Base-by-base conservation (phyloP, 2,329 filamentous ascomycete species). In the Triangularia verruculosa region DNA sequence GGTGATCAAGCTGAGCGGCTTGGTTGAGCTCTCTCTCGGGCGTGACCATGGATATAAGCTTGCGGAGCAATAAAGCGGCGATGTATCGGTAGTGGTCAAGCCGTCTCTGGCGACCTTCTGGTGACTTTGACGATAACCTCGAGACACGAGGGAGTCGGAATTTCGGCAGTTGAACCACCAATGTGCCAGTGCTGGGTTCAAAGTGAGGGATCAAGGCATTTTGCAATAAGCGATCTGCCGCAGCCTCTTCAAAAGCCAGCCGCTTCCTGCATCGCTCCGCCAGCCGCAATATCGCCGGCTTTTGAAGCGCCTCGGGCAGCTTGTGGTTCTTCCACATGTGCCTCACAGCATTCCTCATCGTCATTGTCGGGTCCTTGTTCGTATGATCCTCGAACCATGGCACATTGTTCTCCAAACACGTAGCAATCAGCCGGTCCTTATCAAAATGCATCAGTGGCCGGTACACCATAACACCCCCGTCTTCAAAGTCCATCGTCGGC, bases 351-450 rank as follows among this genome's bases (percentile, higher is more conserved):
- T 99, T 99, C 39, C 95, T 86, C 53, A 83, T 77, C 0, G 95
- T 97, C 64, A 96, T 77, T 0, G 88, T 92, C 8, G 81, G 83
- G 70, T 97, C 90, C 15, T 80, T 75, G 72, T 99, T 99, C 1
- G 93, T 97, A 51, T 81, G 78, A 73, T 99, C 95, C 73, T 95
- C 91, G 67, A 92, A 91, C 90, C 92, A 98, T 0, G 79, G 77
- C 9, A 96, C 78, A 0, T 80, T 76, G 67, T 88, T 83, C n/a
- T 83, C 79, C 65, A 88, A 75, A 72, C 94, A 97, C 0, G 91
- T 93, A 1, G 86, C 85, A 52, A 89, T 82, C n/a, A 97, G 80
- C 34, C 88, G 80, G 58, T 86, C 81, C 77, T 98, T 96, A 64
- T 82, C 78, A 72, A 93, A 92, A 8, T 74, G 74, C 7, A 96